Percentiles rank a stretch among this genome's conserved stretches.
Conservation (phyloP, 139 green algal species). For the Closterium sp. region DNA sequence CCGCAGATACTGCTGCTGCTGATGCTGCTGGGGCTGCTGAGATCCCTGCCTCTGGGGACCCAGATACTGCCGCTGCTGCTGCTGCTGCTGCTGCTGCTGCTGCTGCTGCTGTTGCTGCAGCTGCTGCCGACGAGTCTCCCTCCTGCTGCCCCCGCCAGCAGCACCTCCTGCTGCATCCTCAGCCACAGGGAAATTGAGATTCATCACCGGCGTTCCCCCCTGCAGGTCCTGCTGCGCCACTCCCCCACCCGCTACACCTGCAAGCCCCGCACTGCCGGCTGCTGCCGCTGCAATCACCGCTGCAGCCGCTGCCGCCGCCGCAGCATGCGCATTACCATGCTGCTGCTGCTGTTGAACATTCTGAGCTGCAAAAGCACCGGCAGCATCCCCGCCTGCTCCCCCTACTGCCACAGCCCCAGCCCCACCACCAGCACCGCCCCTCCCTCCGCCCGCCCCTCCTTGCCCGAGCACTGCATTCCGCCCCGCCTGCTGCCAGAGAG, state of each 20-base stretch:
- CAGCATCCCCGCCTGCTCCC: neutral
- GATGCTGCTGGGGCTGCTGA: neutral
- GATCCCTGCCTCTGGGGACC: too few species aligned
- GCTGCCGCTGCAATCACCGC: too few species aligned
- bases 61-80: neutral
- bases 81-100: neutral
- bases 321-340: neutral
- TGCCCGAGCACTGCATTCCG: neutral
- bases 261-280: neutral
- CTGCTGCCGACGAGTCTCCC: neutral
- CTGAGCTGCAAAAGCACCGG: neutral
- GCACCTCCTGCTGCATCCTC: neutral
- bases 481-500: neutral
- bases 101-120: neutral
- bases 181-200: neutral
- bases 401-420: neutral
- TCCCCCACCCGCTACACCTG: neutral
- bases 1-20: too few species aligned
- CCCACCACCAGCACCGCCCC: neutral
- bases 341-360: neutral
- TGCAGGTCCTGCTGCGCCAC: neutral
- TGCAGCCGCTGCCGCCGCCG: too few species aligned
- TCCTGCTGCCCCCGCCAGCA: neutral
- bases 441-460: neutral
- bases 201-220: neutral